Percentiles rank a stretch among this genome's conserved stretches.
Evolutionary conservation across 306 rosid species (phyloP).

Genomic region (Quercus engelmannii): DNA sequence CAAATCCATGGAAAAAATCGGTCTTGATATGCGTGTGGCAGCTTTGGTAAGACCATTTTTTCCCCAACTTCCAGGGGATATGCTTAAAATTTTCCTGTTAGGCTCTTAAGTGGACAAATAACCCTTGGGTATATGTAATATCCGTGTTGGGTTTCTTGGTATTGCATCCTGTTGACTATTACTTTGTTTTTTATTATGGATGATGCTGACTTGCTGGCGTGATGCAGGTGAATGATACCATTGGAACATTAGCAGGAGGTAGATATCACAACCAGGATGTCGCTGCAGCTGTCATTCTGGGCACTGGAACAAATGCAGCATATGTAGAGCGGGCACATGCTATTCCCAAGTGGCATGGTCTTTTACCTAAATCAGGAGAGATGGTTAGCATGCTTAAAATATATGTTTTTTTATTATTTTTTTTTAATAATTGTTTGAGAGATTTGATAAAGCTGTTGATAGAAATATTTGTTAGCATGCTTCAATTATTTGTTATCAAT

Average conservation of each 20-base stretch:
- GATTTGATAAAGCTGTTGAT: too few relatives aligned
- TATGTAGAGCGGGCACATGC: slow-evolving; percentile 82
- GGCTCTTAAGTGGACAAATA: slow-evolving; percentile 14
- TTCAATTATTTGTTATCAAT: slow-evolving; percentile 5
- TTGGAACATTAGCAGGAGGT: slow-evolving; percentile 93
- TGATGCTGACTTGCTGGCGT: slow-evolving; percentile 25
- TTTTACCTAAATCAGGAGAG: slow-evolving; percentile 78
- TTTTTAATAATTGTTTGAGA: too few relatives aligned
- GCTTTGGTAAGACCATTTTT: slow-evolving; percentile 63
- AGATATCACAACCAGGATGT: slow-evolving; percentile 73
- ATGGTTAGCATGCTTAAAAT: slow-evolving; percentile 56
- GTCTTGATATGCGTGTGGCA: slow-evolving; percentile 86
- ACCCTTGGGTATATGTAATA: slow-evolving; percentile 9
- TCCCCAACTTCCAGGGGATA: slow-evolving; percentile 9
- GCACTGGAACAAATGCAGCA: slow-evolving; percentile 99
- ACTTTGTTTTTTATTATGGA: neutral
- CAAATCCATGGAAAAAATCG: slow-evolving; percentile 69
- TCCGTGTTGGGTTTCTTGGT: slow-evolving; percentile 9
- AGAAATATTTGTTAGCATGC: neutral
- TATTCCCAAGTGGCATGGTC: slow-evolving; percentile 96
- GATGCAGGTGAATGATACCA: slow-evolving; percentile 89
- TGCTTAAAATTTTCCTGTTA: neutral
- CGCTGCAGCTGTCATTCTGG: slow-evolving; percentile 85
- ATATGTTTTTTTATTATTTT: neutral
- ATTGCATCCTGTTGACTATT: slow-evolving; percentile 1